Base-by-base conservation (phyloP, 169 alveolate genomes). In the Besnoitia besnoiti region DNA sequence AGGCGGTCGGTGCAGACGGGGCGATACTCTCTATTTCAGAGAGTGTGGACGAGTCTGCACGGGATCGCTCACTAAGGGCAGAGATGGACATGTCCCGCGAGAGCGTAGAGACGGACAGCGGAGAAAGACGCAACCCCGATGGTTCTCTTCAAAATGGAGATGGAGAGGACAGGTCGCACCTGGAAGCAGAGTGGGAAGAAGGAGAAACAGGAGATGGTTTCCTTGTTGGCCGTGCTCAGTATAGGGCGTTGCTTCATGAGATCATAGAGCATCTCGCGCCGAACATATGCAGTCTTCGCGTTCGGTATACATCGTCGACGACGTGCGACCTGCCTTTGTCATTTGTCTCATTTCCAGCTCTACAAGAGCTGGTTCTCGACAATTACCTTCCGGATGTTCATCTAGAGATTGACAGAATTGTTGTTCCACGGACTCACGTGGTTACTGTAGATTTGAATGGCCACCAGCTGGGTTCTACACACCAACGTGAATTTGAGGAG, bases 261-360 rank as follows among this genome's bases (percentile, higher is more conserved):
- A 44, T 73, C 49, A 39, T 73, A 7, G 49, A 27, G 33, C 84
- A 73, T 39, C 46, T 73, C 27, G 84, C 84, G 19, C 84, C 84
- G 0, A 73, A 73, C 33, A 33, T 73, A 10, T 73, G 84, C 33
- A 73, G 84, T 33, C 84, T 73, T 33, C 84, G 84, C 19, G 46
- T 73, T 21, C 84, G 84, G 19, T 73, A 73, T 44, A 73, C 84
- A 39, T 73, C 84, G 44, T 39, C 84, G 46, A 73, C 46, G 40
- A 73, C 84, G 0, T 33, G 84, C 33, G 84, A 73, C 27, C 84
- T 73, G 33, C 84, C 84, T 12, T 30, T 73, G 33, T 33, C 84
- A 39, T 3, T 10, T 24, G 33, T 73, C 16, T 73, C 84, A 39
- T 73, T 73, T 33, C 84, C 84, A 0, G 46, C 33, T n/a, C 84